Evolutionary conservation across 306 rosid genomes (phyloP), one percentile per base, ranked within the genome.

Genomic region (Senna tora): DNA sequence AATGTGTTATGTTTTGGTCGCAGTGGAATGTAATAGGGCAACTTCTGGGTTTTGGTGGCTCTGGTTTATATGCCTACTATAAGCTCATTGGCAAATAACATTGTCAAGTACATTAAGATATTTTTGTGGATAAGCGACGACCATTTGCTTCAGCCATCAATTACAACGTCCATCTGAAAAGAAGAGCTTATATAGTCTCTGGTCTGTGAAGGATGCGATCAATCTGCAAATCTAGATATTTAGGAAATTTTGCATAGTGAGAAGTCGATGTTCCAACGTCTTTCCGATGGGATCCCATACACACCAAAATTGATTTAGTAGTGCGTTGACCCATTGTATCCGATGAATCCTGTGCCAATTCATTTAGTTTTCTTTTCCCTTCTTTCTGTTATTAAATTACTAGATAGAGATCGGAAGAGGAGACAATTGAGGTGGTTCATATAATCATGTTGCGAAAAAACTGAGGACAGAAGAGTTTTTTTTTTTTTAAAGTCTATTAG

Each of bases 1-100:
- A 78, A 65, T 39, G 61, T 62, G 20, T 20, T 43, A 21, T 70
- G 63, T 64, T 69, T 76, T 50, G 65, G 62, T 75, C 86, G 82
- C 84, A 91, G 98, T 82, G 91, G 79, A 90, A 90, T 74, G 75
- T 93, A 5, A 67, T 83, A 46, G 98, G 97, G 61, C 98, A 93
- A 71, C 71, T 72, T 74, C 88, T 91, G 1, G 97, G 98, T 72
- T 89, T 93, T 66, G 5, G 81, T 17, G 98, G 98, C 65, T 93
- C 97, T 43, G 89, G 84, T 65, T 73, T 90, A 82, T 93, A 93
- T 41, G 97, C 98, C 28, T 93, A 89, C 79, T 89, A 79, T 65
- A 93, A 90, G 88, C 86, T 93, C 67, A 12, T 87, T 5, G 98
- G 98, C 77, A 89, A 87, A 73, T 87, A 75, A 77, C 65, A 75